A percentile compares a stretch with the other conserved stretches of the same genome.
These are phyloP conservation scores for Scutellaria minor DNA, from an alignment of 257 asterid species.

Conservation along the genomic window DNA sequence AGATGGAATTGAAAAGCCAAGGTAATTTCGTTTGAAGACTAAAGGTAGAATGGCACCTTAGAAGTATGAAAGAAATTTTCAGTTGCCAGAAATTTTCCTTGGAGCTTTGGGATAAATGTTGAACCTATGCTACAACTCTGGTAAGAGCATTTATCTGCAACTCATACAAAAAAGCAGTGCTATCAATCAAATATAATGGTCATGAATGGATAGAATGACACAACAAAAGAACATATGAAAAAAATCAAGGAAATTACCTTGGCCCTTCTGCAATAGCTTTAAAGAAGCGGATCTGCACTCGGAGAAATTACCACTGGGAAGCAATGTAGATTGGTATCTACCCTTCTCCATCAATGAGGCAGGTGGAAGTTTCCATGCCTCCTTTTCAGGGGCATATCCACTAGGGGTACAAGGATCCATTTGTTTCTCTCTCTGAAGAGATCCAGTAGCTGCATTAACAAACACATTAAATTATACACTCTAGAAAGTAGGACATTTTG, in stretches of 20 bases:
- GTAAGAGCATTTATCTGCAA: conserved; percentile 78
- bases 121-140: conserved; percentile 72
- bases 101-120: conserved; percentile 83
- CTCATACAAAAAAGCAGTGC: conserved; percentile 24
- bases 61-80: conserved; percentile 93
- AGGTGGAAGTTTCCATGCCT: conserved; percentile 53
- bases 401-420: conserved; percentile 92
- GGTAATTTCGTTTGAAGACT: neutral
- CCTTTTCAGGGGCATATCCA: conserved; percentile 65
- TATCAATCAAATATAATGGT: neutral
- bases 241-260: conserved; percentile 56
- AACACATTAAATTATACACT: conserved; percentile 21
- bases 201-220: neutral
- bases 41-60: conserved; percentile 51
- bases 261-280: conserved; percentile 75
- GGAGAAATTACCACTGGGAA: conserved; percentile 88
- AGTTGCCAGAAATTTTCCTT: conserved; percentile 88
- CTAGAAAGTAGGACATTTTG: neutral
- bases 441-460: conserved; percentile 59
- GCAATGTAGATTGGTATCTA: conserved; percentile 53
- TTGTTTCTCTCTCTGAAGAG: conserved; percentile 52
- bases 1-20: neutral
- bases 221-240: neutral
- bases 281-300: conserved; percentile 88
- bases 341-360: conserved; percentile 50